These are phyloP conservation scores for Sporisorium reilianum DNA, from an alignment of 1,284 basidiomycete species.

Conservation along the genomic window DNA sequence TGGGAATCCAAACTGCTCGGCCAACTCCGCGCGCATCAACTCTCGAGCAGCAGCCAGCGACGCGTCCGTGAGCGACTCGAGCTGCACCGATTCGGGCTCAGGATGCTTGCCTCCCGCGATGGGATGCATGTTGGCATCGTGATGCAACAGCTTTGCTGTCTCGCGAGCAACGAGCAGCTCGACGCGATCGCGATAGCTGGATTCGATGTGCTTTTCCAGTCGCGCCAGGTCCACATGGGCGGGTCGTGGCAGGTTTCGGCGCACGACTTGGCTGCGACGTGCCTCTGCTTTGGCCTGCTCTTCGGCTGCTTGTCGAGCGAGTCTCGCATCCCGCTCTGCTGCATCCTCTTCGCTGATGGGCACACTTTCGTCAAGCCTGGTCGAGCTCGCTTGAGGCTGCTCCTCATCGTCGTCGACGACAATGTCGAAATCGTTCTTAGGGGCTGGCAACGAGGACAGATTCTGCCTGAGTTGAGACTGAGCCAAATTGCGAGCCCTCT, in stretches of 20 bases:
- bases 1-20: slow-evolving; percentile 82
- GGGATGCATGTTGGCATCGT: slow-evolving; percentile 89
- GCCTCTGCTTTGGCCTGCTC: slow-evolving; percentile 80
- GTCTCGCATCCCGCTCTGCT: slow-evolving; percentile 86
- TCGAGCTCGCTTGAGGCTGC: slow-evolving; percentile 17
- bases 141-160: slow-evolving; percentile 81
- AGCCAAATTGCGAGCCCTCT: slow-evolving; percentile 38
- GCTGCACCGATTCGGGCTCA: slow-evolving; percentile 80
- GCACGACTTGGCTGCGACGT: slow-evolving; percentile 83
- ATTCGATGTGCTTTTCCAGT: slow-evolving; percentile 73
- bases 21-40: slow-evolving; percentile 84
- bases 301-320: slow-evolving; percentile 76
- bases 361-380: slow-evolving; percentile 17
- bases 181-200: slow-evolving; percentile 70
- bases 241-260: slow-evolving; percentile 86
- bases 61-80: slow-evolving; percentile 83
- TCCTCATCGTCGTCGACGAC: slow-evolving; percentile 76
- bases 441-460: slow-evolving; percentile 86
- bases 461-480: slow-evolving; percentile 78
- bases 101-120: slow-evolving; percentile 84
- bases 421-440: slow-evolving; percentile 98
- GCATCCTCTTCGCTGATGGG: slow-evolving; percentile 75
- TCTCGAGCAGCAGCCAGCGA: slow-evolving; percentile 79
- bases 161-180: slow-evolving; percentile 82
- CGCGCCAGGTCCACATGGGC: slow-evolving; percentile 80